Evolutionary conservation across 371 early-diverging fungal genomes (phyloP).

Genomic region (Actinomucor elegans): DNA sequence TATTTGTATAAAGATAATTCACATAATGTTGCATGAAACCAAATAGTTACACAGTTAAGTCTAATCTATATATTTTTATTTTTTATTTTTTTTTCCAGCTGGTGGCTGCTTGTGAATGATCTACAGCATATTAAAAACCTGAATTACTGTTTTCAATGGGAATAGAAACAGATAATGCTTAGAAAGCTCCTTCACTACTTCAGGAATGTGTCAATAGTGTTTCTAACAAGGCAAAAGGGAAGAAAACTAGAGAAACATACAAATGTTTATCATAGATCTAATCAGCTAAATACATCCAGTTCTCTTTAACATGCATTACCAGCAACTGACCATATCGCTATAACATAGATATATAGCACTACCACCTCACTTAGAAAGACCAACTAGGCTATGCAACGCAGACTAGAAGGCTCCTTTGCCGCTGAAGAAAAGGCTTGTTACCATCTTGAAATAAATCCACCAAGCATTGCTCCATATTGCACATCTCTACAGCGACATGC

Average conservation of each 20-base stretch:
- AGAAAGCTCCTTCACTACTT: slow-evolving; percentile 1
- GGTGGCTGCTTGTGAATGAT: too few relatives aligned
- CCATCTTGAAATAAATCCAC: neutral
- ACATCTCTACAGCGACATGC: too few relatives aligned
- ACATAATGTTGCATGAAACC: too few relatives aligned
- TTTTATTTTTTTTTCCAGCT: too few relatives aligned
- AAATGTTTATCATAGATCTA: neutral
- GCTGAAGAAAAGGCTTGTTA: too few relatives aligned
- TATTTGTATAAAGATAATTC: too few relatives aligned
- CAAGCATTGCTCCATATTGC: too few relatives aligned
- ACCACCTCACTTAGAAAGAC: neutral
- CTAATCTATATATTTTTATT: too few relatives aligned
- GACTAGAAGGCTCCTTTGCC: neutral
- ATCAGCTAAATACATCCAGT: neutral
- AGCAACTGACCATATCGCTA: neutral
- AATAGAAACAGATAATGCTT: neutral
- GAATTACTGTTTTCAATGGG: neutral
- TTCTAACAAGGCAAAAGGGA: neutral
- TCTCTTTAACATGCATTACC: neutral
- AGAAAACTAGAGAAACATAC: neutral
- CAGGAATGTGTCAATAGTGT: neutral
- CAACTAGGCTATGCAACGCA: neutral
- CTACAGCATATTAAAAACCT: neutral
- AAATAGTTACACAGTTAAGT: too few relatives aligned
- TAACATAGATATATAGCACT: neutral